Base-by-base conservation (phyloP, 2,329 filamentous ascomycete genomes). In the Botrytis porri region DNA sequence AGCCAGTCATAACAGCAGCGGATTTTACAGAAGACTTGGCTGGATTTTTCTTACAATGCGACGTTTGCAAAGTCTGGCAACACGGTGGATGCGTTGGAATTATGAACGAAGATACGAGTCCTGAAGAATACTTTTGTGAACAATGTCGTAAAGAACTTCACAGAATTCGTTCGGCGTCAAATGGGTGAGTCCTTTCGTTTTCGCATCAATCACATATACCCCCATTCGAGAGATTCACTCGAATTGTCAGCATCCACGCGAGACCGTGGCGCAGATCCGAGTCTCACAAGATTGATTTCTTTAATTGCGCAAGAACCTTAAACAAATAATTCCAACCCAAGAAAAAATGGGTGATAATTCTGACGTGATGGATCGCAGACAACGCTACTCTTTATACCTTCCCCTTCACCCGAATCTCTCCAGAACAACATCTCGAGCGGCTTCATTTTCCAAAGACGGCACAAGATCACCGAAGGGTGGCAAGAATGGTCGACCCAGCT, bases 81-180 rank as follows among this genome's bases (percentile, higher is more conserved):
- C 96, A 99, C 82, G 96, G 96, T 79, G 95, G 95, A 74, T 99
- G 96, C 81, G 95, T 99, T 74, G 95, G 96, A 74, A 97, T 99
- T 80, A 94, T 97, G 85, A 96, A 96, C 77, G 95, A 97, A 83
- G 92, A 93, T 77, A 91, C 92, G 81, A 95, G 93, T 77, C 96
- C 96, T 16, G 95, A 98, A 71, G 95, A 98, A 82, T 99, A 99
- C 84, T 99, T 96, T 81, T 99, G 96, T 84, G 96, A 99, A 84
- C 89, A 94, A 82, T 99, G 96, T 84, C 91, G 93, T 77, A 94
- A 94, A 81, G 94, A 97, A 81, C 87, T 97, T 70, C 96, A 99
- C 85, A 94, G 90, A 80, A 91, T 97, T 76, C 91, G 90, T 79
- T 89, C 87, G 71, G 93, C 93, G 77, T 86, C 87, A 78, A 96